These are phyloP conservation scores for Mycogone perniciosa DNA, from an alignment of 2,329 filamentous ascomycete genomes.

Conservation along the genomic window DNA sequence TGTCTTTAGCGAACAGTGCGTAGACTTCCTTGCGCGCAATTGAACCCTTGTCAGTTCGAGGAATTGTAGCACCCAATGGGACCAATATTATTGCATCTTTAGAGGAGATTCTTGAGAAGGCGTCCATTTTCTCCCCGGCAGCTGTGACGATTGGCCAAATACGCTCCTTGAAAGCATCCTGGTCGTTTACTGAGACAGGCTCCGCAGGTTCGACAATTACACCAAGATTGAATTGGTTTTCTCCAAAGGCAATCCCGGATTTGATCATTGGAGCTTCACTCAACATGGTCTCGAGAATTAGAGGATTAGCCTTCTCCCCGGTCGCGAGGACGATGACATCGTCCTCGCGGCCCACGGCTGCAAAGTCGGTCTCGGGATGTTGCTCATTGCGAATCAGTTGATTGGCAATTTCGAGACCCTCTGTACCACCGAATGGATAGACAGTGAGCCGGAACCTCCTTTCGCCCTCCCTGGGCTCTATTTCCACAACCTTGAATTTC, in stretches of 20 bases:
- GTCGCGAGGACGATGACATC: slow-evolving; percentile 22
- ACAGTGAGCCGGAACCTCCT: slow-evolving; percentile 21
- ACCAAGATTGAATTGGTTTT: slow-evolving; percentile 19
- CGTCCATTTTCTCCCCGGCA: slow-evolving; percentile 16
- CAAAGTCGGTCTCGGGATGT: slow-evolving; percentile 20
- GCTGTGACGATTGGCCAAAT: slow-evolving; percentile 17
- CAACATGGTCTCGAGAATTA: slow-evolving; percentile 18
- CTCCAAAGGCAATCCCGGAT: slow-evolving; percentile 17
- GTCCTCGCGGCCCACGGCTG: slow-evolving; percentile 28
- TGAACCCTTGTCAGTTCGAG: slow-evolving; percentile 21
- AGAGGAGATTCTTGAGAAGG: slow-evolving; percentile 16
- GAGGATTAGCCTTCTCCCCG: slow-evolving; percentile 20
- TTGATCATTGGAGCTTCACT: slow-evolving; percentile 15
- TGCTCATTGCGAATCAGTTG: slow-evolving; percentile 23
- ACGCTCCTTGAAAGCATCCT: slow-evolving; percentile 12
- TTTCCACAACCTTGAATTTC: slow-evolving; percentile 17
- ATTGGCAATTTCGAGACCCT: slow-evolving; percentile 27
- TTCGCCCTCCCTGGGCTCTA: slow-evolving; percentile 17
- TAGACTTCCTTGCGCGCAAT: slow-evolving; percentile 19
- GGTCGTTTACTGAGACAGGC: not conserved
- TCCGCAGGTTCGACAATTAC: slow-evolving; percentile 18
- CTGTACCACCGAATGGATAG: slow-evolving; percentile 22
- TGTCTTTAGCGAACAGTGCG: slow-evolving; percentile 15
- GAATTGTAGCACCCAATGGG: slow-evolving; percentile 9
- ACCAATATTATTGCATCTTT: slow-evolving; percentile 17